phyloP scores from a whole-genome alignment of 73 alveolate genomes.

The Symbiodinium pilosum region DNA sequence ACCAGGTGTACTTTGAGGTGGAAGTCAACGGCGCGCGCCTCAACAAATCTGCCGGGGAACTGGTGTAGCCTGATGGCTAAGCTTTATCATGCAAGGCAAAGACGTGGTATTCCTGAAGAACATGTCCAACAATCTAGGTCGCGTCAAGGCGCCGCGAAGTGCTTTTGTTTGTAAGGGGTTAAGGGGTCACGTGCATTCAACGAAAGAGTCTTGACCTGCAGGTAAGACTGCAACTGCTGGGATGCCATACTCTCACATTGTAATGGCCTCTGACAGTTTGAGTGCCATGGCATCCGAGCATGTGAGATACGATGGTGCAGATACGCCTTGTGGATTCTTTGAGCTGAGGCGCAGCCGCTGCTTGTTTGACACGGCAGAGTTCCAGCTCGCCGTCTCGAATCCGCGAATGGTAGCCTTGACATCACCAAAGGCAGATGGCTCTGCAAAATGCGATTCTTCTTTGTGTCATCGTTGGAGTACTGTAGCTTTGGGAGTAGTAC shows the following conservation, averaged over 20 bases:
- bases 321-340: too few relatives aligned
- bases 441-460: background rate
- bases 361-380: slow-evolving; percentile 65
- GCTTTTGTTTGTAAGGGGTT: too few relatives aligned
- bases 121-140: slow-evolving; percentile 71
- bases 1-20: slow-evolving; percentile 72
- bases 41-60: too few relatives aligned
- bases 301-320: too few relatives aligned
- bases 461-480: too few relatives aligned
- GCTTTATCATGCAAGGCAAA: background rate
- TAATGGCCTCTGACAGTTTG: background rate
- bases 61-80: background rate
- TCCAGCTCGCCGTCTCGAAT: slow-evolving; percentile 68
- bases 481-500: too few relatives aligned
- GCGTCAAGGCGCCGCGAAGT: slow-evolving; percentile 40
- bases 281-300: background rate
- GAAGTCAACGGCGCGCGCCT: slow-evolving; percentile 43
- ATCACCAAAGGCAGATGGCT: slow-evolving; percentile 30
- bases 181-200: too few relatives aligned
- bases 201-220: background rate
- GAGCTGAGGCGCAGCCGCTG: slow-evolving; percentile 62
- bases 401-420: slow-evolving; percentile 71
- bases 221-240: slow-evolving; percentile 59
- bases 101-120: slow-evolving; percentile 54
- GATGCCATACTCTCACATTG: slow-evolving; percentile 47